These are phyloP conservation scores for Rhizopus stolonifer DNA, from an alignment of 371 early-diverging fungal species.

Conservation along the genomic window DNA sequence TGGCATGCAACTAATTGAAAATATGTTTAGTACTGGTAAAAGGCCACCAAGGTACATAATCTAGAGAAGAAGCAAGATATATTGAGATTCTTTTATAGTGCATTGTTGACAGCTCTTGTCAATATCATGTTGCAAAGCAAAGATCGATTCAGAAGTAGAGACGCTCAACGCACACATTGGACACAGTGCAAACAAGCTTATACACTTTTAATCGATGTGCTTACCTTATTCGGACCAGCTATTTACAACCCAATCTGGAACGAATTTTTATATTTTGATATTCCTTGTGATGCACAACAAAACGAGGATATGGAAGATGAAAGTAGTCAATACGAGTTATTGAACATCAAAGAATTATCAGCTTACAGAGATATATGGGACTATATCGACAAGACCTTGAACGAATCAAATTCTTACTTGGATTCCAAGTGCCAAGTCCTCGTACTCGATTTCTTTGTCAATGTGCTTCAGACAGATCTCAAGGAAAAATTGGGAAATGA, in stretches of 20 bases:
- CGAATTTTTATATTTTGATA: constrained; percentile 13
- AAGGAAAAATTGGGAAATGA: constrained; percentile 10
- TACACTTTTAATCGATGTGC: constrained; percentile 12
- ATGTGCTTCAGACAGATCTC: constrained; percentile 18
- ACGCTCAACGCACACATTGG: constrained; percentile 8
- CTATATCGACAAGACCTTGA: constrained; percentile 3
- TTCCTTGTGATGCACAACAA: background rate
- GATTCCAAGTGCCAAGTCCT: constrained; percentile 7
- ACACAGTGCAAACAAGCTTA: constrained; percentile 19
- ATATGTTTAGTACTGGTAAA: constrained; percentile 14
- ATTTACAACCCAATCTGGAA: constrained; percentile 18
- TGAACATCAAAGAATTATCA: constrained; percentile 8
- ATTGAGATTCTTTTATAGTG: background rate
- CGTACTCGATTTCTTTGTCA: constrained; percentile 19
- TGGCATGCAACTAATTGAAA: constrained; percentile 28
- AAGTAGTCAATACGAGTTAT: constrained; percentile 4
- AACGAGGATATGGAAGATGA: constrained; percentile 6
- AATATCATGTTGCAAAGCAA: constrained; percentile 19
- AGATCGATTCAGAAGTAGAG: background rate
- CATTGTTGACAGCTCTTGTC: constrained; percentile 11
- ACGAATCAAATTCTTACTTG: background rate
- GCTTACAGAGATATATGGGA: constrained; percentile 22
- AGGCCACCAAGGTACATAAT: constrained; percentile 27
- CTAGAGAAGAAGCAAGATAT: background rate
- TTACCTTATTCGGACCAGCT: constrained; percentile 18